A percentile compares a stretch with the other conserved stretches of the same genome.
Conservation (phyloP, 768 basidiomycete species). For the Holtermannia corniformis region DNA sequence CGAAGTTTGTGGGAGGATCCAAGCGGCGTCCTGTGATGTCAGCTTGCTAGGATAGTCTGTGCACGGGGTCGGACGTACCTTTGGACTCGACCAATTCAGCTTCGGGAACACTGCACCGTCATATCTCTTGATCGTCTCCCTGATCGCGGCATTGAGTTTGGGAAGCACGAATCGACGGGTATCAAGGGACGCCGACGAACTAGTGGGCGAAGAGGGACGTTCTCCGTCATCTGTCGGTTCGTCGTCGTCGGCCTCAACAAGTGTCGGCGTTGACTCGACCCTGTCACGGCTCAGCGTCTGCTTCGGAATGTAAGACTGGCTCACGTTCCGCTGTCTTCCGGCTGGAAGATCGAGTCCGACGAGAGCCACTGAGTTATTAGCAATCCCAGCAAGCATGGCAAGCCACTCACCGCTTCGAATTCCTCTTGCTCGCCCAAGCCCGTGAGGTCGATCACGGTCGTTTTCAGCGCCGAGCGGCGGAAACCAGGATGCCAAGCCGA, state of each 20-base stretch:
- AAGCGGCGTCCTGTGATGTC: constrained; percentile 71
- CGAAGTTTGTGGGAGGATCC: constrained; percentile 74
- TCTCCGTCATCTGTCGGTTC: too few relatives aligned
- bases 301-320: background rate
- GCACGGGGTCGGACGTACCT: constrained; percentile 46
- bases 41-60: constrained; percentile 2
- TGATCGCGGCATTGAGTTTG: constrained; percentile 64
- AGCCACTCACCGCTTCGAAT: constrained; percentile 21
- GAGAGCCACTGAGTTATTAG: constrained; percentile 27
- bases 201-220: constrained; percentile 10
- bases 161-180: constrained; percentile 60
- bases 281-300: background rate
- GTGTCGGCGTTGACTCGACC: too few relatives aligned
- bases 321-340: constrained; percentile 23
- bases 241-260: too few relatives aligned
- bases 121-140: constrained; percentile 56
- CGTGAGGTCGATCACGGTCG: constrained; percentile 20
- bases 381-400: background rate
- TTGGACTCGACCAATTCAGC: constrained; percentile 91
- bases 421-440: constrained; percentile 20
- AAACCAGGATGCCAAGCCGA: constrained; percentile 28
- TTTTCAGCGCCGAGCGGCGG: constrained; percentile 13
- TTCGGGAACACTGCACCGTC: constrained; percentile 81
- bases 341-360: constrained; percentile 30
- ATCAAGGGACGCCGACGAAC: background rate